Evolutionary conservation across 176 grass and related monocot genomes (phyloP).

Genomic region (Poa pratensis): DNA sequence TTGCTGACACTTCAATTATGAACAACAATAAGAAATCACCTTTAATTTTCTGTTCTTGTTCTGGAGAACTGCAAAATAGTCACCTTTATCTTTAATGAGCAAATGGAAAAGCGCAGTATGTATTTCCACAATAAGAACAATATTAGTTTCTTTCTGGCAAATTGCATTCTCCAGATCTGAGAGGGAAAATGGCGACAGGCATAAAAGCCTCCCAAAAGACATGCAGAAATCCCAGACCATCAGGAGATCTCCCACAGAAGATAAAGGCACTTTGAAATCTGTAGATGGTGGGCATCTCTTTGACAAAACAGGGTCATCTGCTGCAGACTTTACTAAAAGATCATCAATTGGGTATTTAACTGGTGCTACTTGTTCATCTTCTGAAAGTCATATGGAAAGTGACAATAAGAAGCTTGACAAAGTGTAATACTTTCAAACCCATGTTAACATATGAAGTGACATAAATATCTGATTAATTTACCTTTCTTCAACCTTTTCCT

Average conservation of each 20-base stretch:
- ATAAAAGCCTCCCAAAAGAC: slow-evolving; percentile 71
- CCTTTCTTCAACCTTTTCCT: slow-evolving; percentile 54
- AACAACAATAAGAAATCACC: slow-evolving; percentile 50
- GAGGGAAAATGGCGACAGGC: slow-evolving; percentile 77
- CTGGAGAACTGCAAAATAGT: slow-evolving; percentile 66
- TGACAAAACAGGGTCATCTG: slow-evolving; percentile 59
- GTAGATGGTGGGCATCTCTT: slow-evolving; percentile 59
- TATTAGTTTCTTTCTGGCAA: slow-evolving; percentile 79
- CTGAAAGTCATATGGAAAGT: slow-evolving; percentile 53
- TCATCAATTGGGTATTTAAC: slow-evolving; percentile 92
- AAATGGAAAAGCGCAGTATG: slow-evolving; percentile 71
- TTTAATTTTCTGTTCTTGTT: slow-evolving; percentile 68
- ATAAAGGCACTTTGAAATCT: slow-evolving; percentile 76
- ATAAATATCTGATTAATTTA: slow-evolving; percentile 34
- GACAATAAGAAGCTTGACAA: slow-evolving; percentile 22
- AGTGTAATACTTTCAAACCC: slow-evolving; percentile 23
- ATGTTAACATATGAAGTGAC: slow-evolving; percentile 32
- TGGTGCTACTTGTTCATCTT: slow-evolving; percentile 35
- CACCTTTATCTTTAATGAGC: slow-evolving; percentile 68
- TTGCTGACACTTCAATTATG: neutral
- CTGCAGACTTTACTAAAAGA: slow-evolving; percentile 56
- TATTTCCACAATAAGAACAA: slow-evolving; percentile 73
- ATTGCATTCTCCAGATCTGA: slow-evolving; percentile 91
- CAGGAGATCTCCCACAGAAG: slow-evolving; percentile 82
- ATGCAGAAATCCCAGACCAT: slow-evolving; percentile 87